Base-by-base conservation (phyloP, 495 filamentous ascomycete genomes). In the Lophium mytilinum region DNA sequence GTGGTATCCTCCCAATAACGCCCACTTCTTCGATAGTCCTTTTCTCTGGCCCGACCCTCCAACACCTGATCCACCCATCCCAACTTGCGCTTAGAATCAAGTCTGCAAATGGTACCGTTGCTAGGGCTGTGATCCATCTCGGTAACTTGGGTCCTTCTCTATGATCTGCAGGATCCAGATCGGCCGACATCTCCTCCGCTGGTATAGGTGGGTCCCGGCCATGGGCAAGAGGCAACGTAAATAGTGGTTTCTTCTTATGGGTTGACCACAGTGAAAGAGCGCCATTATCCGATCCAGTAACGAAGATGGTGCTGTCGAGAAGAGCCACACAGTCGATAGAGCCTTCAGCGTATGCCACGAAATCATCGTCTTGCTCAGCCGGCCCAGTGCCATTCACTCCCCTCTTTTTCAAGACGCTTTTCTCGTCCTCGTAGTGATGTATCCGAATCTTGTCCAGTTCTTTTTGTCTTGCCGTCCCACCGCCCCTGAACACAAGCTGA, bases 161-260 rank as follows among this genome's bases (percentile, higher is more conserved):
- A 10, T 73, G 72, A 18, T 52, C 49, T 50, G 82, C 72, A 6
- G 83, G 80, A 30, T 83, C 63, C 37, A 65, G 65, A 66, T 95
- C 88, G 9, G 89, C 87, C 0, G 83, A 89, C 8, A 83, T 76
- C 58, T 91, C 80, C 11, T 83, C 77, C 0, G 80, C 75, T 11
- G 68, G 66, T 33, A 92, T 72, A 0, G 86, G 80, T 0, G 80
- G 76, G 49, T 93, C 87, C 34, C 91, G 71, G 24, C 93, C 93
- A 70, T 98, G 93, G 4, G 93, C 89, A 46, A 88, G 75, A 1
- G 83, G 78, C 14, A 93, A 68, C 3, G 84, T 86, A 72, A 84
- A 84, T n/a, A 97, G 71, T 0, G 94, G 84, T 69, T 98, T 98
- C 79, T 98, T 98, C 72, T 93, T 95, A 65, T 93, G 83, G 37